Evolutionary conservation across 2,329 filamentous ascomycete genomes (phyloP).

Genomic region (Xylariaceae sp.): DNA sequence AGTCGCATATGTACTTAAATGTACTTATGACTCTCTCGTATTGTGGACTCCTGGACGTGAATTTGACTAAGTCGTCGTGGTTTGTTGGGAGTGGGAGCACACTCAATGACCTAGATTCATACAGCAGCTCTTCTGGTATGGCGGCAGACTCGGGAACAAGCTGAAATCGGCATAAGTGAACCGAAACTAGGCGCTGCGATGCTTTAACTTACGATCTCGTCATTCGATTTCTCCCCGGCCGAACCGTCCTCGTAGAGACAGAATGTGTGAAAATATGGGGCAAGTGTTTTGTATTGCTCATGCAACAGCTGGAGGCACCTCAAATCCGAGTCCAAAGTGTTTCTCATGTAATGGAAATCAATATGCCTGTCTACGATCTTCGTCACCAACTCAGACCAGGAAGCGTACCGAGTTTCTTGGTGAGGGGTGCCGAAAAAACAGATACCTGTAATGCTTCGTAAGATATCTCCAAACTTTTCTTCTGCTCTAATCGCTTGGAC

Average conservation of each 20-base stretch:
- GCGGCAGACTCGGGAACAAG: too few species aligned
- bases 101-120: too few species aligned
- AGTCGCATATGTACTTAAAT: too few species aligned
- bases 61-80: too few species aligned
- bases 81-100: too few species aligned
- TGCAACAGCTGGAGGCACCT: background rate
- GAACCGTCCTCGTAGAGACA: background rate
- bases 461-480: background rate
- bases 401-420: background rate
- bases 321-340: background rate
- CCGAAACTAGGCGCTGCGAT: too few species aligned
- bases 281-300: constrained; percentile 2
- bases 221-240: too few species aligned
- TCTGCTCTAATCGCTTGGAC: background rate
- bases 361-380: background rate
- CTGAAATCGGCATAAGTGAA: too few species aligned
- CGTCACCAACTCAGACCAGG: background rate
- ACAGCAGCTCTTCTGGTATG: too few species aligned
- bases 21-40: too few species aligned
- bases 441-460: background rate
- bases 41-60: too few species aligned
- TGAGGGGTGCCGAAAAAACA: constrained; percentile 2
- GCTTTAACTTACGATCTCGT: too few species aligned
- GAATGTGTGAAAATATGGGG: background rate
- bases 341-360: background rate